Conservation (phyloP, 768 basidiomycete genomes). For the Termitomyces sp. region DNA sequence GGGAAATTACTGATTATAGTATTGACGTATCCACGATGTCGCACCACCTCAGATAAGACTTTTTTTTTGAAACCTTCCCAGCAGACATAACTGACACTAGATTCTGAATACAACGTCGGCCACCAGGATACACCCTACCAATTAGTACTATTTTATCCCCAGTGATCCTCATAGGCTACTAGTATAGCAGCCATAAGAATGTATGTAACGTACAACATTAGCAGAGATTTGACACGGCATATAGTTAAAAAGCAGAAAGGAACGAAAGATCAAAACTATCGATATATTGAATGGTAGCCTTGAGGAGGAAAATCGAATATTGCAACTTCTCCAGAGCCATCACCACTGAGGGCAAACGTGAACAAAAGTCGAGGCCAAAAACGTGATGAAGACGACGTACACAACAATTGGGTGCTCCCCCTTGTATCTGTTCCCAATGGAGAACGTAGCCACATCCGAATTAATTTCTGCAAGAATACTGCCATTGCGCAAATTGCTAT, state of each 20-base stretch:
- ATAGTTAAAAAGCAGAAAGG: neutral
- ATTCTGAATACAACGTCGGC: no score
- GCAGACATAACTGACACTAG: no score
- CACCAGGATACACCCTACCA: no score
- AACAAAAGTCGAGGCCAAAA: neutral
- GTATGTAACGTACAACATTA: neutral
- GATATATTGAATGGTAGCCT: slow-evolving; percentile 5
- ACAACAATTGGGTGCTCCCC: slow-evolving; percentile 57
- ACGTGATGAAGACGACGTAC: slow-evolving; percentile 33
- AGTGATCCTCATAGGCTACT: no score
- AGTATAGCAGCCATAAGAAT: no score
- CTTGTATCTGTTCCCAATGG: slow-evolving; percentile 49
- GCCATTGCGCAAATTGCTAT: slow-evolving; percentile 38
- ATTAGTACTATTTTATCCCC: no score
- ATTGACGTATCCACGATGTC: no score
- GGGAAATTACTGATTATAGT: no score
- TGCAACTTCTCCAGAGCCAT: slow-evolving; percentile 45
- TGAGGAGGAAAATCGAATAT: slow-evolving; percentile 30
- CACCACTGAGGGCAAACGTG: slow-evolving; percentile 33
- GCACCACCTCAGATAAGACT: no score
- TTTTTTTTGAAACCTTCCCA: no score
- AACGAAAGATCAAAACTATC: neutral
- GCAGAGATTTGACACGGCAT: neutral
- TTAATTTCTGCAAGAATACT: slow-evolving; percentile 46
- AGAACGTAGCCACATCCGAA: slow-evolving; percentile 58